Evolutionary conservation across 352 stramenopile genomes (phyloP).

Genomic region (Globisporangium radiosum): DNA sequence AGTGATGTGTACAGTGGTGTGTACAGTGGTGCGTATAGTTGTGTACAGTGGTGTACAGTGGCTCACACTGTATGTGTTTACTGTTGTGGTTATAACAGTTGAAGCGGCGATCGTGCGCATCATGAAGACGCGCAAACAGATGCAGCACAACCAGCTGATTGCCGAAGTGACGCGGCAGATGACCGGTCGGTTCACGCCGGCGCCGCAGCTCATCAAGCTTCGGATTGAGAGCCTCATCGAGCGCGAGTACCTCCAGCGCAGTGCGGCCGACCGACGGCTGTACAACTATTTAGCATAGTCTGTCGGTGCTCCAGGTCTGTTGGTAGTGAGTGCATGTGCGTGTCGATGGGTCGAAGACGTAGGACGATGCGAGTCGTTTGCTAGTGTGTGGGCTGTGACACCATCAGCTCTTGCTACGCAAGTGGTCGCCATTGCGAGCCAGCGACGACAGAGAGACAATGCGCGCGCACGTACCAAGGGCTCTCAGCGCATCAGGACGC

Average conservation of each 20-base stretch:
- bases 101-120: constrained; percentile 94
- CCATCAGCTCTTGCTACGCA: too few relatives aligned
- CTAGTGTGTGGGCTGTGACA: too few relatives aligned
- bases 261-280: constrained; percentile 85
- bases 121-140: constrained; percentile 93
- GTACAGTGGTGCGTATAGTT: too few relatives aligned
- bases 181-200: constrained; percentile 89
- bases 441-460: too few relatives aligned
- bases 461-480: too few relatives aligned
- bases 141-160: constrained; percentile 91
- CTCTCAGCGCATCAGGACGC: too few relatives aligned
- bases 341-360: too few relatives aligned
- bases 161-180: constrained; percentile 87
- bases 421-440: too few relatives aligned
- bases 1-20: background rate
- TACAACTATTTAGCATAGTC: constrained; percentile 98
- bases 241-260: constrained; percentile 97
- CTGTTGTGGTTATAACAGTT: constrained; percentile 19
- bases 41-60: too few relatives aligned
- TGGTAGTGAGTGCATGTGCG: background rate
- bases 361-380: too few relatives aligned
- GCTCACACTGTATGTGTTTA: too few relatives aligned
- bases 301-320: too few relatives aligned
- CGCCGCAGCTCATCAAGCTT: constrained; percentile 96
- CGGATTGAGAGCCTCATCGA: constrained; percentile 99